A percentile compares a stretch with the other conserved stretches of the same genome.
Conservation (phyloP, 1,284 basidiomycete genomes). For the Porodaedalea pini region DNA sequence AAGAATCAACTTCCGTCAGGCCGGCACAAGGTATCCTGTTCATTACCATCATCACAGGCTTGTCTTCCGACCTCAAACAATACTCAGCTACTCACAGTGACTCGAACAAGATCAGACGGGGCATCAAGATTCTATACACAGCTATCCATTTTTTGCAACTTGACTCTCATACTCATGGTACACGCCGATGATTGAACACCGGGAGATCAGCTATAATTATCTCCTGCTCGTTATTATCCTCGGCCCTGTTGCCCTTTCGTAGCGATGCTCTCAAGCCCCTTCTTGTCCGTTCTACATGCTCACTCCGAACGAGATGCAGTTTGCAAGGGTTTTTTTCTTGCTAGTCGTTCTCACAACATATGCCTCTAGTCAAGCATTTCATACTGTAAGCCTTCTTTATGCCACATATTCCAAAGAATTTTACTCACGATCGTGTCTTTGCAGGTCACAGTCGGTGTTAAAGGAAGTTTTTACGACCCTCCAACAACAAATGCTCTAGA, state of each 20-base stretch:
- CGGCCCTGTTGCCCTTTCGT: background rate
- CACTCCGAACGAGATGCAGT: background rate
- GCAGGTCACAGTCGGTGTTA: constrained; percentile 12
- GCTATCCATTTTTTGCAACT: no score
- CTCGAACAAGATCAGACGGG: no score
- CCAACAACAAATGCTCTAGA: constrained; percentile 9
- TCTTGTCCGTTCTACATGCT: background rate
- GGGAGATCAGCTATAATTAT: background rate
- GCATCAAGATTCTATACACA: background rate
- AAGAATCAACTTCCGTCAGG: background rate
- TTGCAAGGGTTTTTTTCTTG: background rate
- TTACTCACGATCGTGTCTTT: background rate
- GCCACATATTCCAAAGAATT: background rate
- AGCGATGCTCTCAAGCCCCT: background rate
- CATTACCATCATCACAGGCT: no score
- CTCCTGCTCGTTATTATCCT: background rate
- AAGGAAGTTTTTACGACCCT: constrained; percentile 19
- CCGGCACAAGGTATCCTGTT: no score
- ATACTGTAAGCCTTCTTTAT: constrained; percentile 4
- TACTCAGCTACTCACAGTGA: background rate
- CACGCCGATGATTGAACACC: background rate
- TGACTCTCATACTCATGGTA: background rate
- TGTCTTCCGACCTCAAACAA: background rate
- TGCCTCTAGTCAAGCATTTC: constrained; percentile 4
- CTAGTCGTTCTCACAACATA: background rate